A percentile compares a stretch with the other conserved stretches of the same genome.
Evolutionary conservation across 1,139 yeast genomes (phyloP).

Genomic region (Yamadazyma membranifaciens): DNA sequence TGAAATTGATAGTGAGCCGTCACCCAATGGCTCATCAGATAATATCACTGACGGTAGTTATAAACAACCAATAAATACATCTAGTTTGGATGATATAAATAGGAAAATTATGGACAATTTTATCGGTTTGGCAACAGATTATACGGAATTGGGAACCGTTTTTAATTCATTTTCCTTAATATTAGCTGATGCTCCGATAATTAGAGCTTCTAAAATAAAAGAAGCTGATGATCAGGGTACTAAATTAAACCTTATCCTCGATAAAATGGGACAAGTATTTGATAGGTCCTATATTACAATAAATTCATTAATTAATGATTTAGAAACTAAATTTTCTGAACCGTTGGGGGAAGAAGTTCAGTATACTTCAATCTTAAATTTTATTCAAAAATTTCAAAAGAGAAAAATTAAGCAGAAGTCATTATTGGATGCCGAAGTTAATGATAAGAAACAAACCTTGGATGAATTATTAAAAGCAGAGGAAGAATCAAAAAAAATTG

Average conservation of each 20-base stretch:
- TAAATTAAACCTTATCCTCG: slow-evolving; percentile 45
- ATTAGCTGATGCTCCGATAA: slow-evolving; percentile 39
- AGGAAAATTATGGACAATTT: slow-evolving; percentile 62
- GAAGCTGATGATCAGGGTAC: slow-evolving; percentile 22
- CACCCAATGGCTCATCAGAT: slow-evolving; percentile 14
- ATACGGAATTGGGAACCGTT: slow-evolving; percentile 66
- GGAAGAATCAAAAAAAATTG: slow-evolving; percentile 38
- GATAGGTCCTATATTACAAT: slow-evolving; percentile 70
- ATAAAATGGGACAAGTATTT: slow-evolving; percentile 76
- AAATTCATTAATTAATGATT: slow-evolving; percentile 63
- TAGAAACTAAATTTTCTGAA: slow-evolving; percentile 76
- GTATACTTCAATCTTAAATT: slow-evolving; percentile 64
- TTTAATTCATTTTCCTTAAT: slow-evolving; percentile 75
- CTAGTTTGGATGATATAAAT: slow-evolving; percentile 64
- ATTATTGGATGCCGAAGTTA: slow-evolving; percentile 55
- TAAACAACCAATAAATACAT: slow-evolving; percentile 27
- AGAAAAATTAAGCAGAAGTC: slow-evolving; percentile 68
- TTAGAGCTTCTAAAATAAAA: slow-evolving; percentile 19
- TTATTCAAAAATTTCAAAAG: slow-evolving; percentile 66
- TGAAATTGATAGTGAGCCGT: slow-evolving; percentile 7
- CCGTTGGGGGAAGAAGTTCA: slow-evolving; percentile 83
- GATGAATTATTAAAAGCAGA: slow-evolving; percentile 42
- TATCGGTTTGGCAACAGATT: slow-evolving; percentile 63
- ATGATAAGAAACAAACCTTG: slow-evolving; percentile 42
- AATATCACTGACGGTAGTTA: slow-evolving; percentile 8